Percentiles rank a stretch among this genome's conserved stretches.
These are phyloP conservation scores for Astraeus odoratus DNA, from an alignment of 768 basidiomycete genomes.

Conservation along the genomic window DNA sequence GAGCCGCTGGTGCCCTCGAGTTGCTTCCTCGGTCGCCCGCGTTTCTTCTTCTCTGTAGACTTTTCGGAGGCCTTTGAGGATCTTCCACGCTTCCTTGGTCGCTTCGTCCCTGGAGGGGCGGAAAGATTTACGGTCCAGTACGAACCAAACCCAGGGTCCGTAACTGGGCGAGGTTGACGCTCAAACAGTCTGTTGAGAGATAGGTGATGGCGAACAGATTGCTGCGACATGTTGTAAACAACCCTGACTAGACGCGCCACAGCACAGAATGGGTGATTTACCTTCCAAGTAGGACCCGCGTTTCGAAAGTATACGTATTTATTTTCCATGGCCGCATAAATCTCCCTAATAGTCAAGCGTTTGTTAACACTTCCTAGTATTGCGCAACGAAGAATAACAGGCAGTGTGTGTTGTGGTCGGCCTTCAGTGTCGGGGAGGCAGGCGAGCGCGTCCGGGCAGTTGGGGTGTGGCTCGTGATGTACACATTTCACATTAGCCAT, in stretches of 20 bases:
- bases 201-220: conserved; percentile 83
- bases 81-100: conserved; percentile 74
- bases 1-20: conserved; percentile 12
- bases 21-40: conserved; percentile 34
- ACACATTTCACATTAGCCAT: conserved; percentile 22
- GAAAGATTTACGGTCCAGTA: conserved; percentile 87
- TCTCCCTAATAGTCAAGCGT: conserved; percentile 76
- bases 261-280: conserved; percentile 22
- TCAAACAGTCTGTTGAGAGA: conserved; percentile 80
- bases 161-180: conserved; percentile 72
- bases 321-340: conserved; percentile 80
- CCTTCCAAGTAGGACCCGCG: conserved; percentile 84
- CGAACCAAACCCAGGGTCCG: conserved; percentile 81
- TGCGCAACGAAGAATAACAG: conserved; percentile 78
- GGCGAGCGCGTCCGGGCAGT: conserved; percentile 71
- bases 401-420: conserved; percentile 77
- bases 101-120: conserved; percentile 82
- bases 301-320: conserved; percentile 79
- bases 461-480: conserved; percentile 58
- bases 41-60: conserved; percentile 29
- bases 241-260: neutral
- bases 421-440: conserved; percentile 77
- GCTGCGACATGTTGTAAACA: conserved; percentile 36
- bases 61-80: conserved; percentile 38
- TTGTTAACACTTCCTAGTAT: conserved; percentile 72